phyloP scores from a whole-genome alignment of 1,139 yeast species.

The Saccharomycopsis hybrid region DNA sequence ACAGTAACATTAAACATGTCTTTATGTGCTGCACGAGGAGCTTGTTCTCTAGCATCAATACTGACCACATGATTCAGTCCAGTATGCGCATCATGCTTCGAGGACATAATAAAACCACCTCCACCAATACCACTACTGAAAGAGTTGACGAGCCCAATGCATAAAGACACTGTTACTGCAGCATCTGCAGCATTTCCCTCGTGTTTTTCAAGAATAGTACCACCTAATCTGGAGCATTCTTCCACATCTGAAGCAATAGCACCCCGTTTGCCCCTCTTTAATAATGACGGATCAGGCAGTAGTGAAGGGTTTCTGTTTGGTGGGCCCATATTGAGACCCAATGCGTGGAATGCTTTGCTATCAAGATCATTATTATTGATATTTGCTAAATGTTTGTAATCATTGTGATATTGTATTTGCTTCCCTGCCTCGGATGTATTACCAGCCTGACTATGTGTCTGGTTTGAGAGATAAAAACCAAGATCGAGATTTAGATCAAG shows the following conservation, averaged over 20 bases:
- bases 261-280: constrained; percentile 40
- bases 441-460: no score
- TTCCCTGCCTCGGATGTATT: no score
- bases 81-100: constrained; percentile 28
- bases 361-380: no score
- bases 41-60: constrained; percentile 84
- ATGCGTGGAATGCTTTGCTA: not conserved
- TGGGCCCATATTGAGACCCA: constrained; percentile 21
- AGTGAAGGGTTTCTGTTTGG: constrained; percentile 28
- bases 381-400: no score
- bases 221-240: constrained; percentile 65
- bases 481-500: no score
- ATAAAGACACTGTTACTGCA: constrained; percentile 79
- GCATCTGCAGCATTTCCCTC: constrained; percentile 91
- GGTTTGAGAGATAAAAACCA: no score
- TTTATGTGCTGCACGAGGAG: constrained; percentile 57
- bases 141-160: constrained; percentile 79
- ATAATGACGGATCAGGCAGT: constrained; percentile 32
- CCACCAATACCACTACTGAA: constrained; percentile 93
- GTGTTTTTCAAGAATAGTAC: constrained; percentile 40
- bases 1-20: constrained; percentile 52
- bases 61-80: constrained; percentile 41
- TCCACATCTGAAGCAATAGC: constrained; percentile 78
- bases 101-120: constrained; percentile 69
- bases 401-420: no score